phyloP scores from a whole-genome alignment of 768 basidiomycete genomes.

The Leccinum aurantiacum region DNA sequence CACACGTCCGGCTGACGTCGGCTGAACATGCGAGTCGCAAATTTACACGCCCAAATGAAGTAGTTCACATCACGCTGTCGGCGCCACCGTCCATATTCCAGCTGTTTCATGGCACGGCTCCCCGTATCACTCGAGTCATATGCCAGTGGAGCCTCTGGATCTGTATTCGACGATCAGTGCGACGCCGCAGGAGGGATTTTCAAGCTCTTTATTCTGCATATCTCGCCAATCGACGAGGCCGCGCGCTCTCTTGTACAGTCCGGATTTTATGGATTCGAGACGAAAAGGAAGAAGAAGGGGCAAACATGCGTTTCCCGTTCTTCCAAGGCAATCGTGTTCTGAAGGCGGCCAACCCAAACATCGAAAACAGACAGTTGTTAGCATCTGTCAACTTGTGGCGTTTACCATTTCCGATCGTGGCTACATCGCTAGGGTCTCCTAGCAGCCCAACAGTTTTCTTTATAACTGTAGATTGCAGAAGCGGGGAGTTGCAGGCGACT shows the following conservation, averaged over 20 bases:
- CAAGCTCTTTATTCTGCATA: background rate
- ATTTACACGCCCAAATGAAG: background rate
- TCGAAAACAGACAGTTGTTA: background rate
- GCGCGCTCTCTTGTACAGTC: background rate
- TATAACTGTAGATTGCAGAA: background rate
- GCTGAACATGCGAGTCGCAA: background rate
- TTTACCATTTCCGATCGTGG: background rate
- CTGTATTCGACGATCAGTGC: constrained; percentile 7
- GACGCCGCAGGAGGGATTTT: constrained; percentile 2
- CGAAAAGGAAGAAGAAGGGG: background rate
- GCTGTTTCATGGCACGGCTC: background rate
- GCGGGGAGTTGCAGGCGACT: background rate
- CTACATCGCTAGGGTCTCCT: background rate
- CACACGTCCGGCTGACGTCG: background rate
- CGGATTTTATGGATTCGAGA: background rate
- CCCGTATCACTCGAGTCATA: background rate
- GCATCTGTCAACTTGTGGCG: constrained; percentile 1
- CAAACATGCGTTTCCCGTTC: background rate
- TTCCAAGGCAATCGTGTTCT: background rate
- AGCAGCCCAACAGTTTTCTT: background rate
- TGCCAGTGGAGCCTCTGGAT: background rate
- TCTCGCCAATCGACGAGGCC: constrained; percentile 8
- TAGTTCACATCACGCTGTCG: background rate
- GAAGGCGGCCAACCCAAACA: background rate
- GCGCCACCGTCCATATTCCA: background rate